Base-by-base conservation (phyloP, 768 basidiomycete species). In the Mycena latifolia region DNA sequence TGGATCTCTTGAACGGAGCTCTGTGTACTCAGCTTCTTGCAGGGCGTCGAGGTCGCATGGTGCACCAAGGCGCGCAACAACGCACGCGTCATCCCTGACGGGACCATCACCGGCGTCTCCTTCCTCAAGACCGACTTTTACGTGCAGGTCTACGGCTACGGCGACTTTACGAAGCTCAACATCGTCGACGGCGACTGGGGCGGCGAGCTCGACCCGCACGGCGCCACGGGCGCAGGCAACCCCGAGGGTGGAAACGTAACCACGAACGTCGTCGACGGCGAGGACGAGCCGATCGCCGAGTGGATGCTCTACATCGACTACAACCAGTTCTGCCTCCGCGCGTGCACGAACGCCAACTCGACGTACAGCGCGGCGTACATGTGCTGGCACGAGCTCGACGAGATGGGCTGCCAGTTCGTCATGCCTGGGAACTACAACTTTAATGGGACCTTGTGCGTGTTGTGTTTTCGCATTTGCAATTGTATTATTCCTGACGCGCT, bases 171-270 rank as follows among this genome's bases (percentile, higher is more conserved):
- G n/a, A 76, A 74, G 31, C 67, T 84, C 10, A 82, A 82, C 61
- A 80, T 84, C 33, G 77, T 76, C 12, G 56, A 59, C 15, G 79
- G 78, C 29, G 81, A 83, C 64, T 77, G 66, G 46, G 82, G 82
- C 76, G 82, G 81, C 66, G 82, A 83, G 66, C 78, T 84, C 20
- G 81, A 84, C 55, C 81, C 81, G 20, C 81, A 82, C 57, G 81
- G 82, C 25, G 79, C 79, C 15, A 76, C 69, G 43, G 81, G 82
- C 2, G 66, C 62, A 41, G 82, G 81, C 14, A 82, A 82, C 56
- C 82, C 82, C 15, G 69, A 82, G 25, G 82, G 82, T 51, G 82
- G 82, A 31, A 84, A 84, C 65, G 80, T 84, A 15, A 82, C 82
- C 2, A 79, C 81, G 10, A 81, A 81, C 64, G 74, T 80, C 35